Base-by-base conservation (phyloP, 768 basidiomycete genomes). In the Termitomyces sp. region DNA sequence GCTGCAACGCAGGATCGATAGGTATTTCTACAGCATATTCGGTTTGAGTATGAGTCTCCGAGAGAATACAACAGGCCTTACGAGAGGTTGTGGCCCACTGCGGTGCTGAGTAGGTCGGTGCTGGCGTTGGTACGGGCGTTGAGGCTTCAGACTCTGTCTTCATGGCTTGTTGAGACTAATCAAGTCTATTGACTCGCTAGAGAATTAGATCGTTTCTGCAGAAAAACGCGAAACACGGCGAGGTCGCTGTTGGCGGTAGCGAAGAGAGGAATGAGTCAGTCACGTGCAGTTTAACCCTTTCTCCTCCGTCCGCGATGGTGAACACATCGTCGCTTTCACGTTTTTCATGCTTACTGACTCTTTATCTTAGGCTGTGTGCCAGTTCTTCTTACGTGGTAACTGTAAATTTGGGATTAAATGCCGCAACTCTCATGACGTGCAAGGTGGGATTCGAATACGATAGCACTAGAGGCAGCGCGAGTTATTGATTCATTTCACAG, bases 381-480 rank as follows among this genome's bases (percentile, higher is more conserved):
- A 76, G 46, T 90, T 74, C 68, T 89, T 77, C 64, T 65, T 85
- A 43, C 78, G 81, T 15, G 89, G 87, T 7, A 63, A 71, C 37
- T 90, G 89, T 71, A 81, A 74, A 62, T 91, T 85, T 62, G 89
- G 89, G 3, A 70, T 75, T 50, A 71, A 68, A 37, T 91, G 89
- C 67, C 77, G 80, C 61, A 83, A 87, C 66, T 84, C 79, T 44
- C 67, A 66, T 38, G 67, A 75, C 54, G 64, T 60, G 33, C 67
- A 67, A 55, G 66, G 68, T 47, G 66, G 66, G 56, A 62, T 42
- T 21, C 17, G 30, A 5, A 11, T 23, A 1, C 17, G 33, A 44
- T 12, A 9, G 15, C 23, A 8, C 8, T 9, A n/a, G 19, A 33
- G 10, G 9, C 8, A 33, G 9, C 10, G 10, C 31, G 9, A n/a